These are phyloP conservation scores for Secale cereale DNA, from an alignment of 176 grass and related monocot species.

Conservation along the genomic window DNA sequence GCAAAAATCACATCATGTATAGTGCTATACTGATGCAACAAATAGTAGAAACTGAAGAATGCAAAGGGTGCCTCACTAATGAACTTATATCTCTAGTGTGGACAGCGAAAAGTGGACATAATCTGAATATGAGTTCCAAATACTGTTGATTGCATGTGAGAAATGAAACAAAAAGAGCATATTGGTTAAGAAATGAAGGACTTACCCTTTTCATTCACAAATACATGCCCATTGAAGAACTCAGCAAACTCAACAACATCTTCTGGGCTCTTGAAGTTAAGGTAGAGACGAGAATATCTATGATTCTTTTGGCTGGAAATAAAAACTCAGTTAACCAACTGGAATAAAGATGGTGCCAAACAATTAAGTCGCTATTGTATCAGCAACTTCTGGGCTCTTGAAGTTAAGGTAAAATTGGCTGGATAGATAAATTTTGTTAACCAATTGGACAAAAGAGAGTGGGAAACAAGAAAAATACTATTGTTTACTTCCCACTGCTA, in stretches of 20 bases:
- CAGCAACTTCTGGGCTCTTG: slow-evolving; percentile 54
- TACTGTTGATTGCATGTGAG: not conserved
- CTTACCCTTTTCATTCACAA: slow-evolving; percentile 99
- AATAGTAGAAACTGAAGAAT: not conserved
- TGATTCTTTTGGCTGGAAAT: slow-evolving; percentile 76
- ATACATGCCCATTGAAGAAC: slow-evolving; percentile 81
- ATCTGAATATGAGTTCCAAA: not conserved
- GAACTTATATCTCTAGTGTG: not conserved
- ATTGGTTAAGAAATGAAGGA: not conserved
- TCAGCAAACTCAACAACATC: slow-evolving; percentile 95
- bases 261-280: slow-evolving; percentile 74
- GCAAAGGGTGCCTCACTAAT: not conserved
- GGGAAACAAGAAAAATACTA: slow-evolving; percentile 1
- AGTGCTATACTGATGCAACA: not conserved
- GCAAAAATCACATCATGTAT: not conserved
- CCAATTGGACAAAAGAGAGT: not conserved
- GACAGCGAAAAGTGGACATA: slow-evolving; percentile 6
- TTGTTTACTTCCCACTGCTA: slow-evolving; percentile 10
- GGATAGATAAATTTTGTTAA: slow-evolving; percentile 26
- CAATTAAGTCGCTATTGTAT: not conserved
- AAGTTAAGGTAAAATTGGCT: slow-evolving; percentile 82
- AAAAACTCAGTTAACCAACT: slow-evolving; percentile 7
- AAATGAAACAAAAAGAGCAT: slow-evolving; percentile 6
- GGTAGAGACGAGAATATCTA: slow-evolving; percentile 73
- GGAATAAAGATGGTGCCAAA: not conserved